Base-by-base conservation (phyloP, 2,329 filamentous ascomycete species). In the Aaosphaeria arxii region DNA sequence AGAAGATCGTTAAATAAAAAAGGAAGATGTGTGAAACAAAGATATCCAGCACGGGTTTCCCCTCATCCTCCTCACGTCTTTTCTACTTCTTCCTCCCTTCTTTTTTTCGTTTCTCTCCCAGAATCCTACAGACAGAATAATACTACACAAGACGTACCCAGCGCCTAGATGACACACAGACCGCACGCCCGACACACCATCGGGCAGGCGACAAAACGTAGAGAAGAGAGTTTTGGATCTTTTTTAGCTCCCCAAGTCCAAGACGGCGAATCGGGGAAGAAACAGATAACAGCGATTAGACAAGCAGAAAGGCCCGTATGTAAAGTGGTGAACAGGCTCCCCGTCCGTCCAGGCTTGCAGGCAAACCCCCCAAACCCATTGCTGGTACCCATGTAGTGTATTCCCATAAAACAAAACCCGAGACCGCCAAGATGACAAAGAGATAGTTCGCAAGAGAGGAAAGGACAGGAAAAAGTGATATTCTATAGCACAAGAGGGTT, bases 91-190 rank as follows among this genome's bases (percentile, higher is more conserved):
- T 24, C 17, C 17, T 24, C 17, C 17, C 17, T 24, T 24, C n/a
- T 24, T 3, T 24, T 24, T 24, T 24, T 24, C 17, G 17, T 24
- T 24, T 24, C 17, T 24, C 17, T 24, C 17, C 33, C 33, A 46
- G 45, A 6, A 46, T 43, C 49, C 46, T 30, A 44, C 51, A 50
- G 53, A 55, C 50, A 54, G 45, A 40, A 42, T 46, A 56, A 58
- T 58, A 58, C 55, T 58, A 58, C 55, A 54, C 48, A 58, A 54
- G 56, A 53, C 53, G 40, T 30, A 58, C 55, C 55, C 55, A 58
- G 55, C 55, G 55, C 55, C 55, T 52, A 47, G 31, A 9, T n/a
- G 33, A 36, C 7, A n/a, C 33, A 36, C 17, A 24, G 17, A 24
- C 17, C 17, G 17, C 17, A 24, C 17, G 17, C 17, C 17, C 17